Evolutionary conservation across 176 grass and related monocot species (phyloP).

Genomic region (Paspalum vaginatum): DNA sequence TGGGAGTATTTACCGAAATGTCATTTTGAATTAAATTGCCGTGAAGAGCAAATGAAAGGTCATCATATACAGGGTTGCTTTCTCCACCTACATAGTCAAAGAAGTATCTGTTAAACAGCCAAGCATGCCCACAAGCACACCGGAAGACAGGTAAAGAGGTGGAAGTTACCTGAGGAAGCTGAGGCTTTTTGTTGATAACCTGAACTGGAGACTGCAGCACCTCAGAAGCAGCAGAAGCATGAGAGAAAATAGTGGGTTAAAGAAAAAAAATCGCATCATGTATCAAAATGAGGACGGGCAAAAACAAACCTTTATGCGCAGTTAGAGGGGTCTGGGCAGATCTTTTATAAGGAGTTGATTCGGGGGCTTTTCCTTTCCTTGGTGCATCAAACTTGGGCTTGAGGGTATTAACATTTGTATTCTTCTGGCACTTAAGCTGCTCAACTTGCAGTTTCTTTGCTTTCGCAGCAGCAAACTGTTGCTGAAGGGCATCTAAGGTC

Average conservation of each 20-base stretch:
- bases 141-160: background rate
- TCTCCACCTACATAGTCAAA: slow-evolving; percentile 44
- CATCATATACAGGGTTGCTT: slow-evolving; percentile 50
- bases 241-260: background rate
- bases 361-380: slow-evolving; percentile 21
- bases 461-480: slow-evolving; percentile 51
- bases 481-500: slow-evolving; percentile 57
- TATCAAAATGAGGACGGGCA: background rate
- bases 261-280: no score
- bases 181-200: slow-evolving; percentile 23
- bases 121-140: background rate
- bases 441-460: slow-evolving; percentile 55
- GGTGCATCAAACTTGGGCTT: slow-evolving; percentile 33
- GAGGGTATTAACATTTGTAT: slow-evolving; percentile 15
- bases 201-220: slow-evolving; percentile 13
- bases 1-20: background rate
- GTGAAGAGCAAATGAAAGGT: slow-evolving; percentile 45
- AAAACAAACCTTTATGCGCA: slow-evolving; percentile 30
- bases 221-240: slow-evolving; percentile 14
- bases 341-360: background rate
- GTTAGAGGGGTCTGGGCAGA: slow-evolving; percentile 2
- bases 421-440: slow-evolving; percentile 30
- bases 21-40: slow-evolving; percentile 44
- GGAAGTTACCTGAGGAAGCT: background rate
- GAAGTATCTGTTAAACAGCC: background rate